These are phyloP conservation scores for Lepidium sativum DNA, from an alignment of 345 rosid species.

Conservation along the genomic window DNA sequence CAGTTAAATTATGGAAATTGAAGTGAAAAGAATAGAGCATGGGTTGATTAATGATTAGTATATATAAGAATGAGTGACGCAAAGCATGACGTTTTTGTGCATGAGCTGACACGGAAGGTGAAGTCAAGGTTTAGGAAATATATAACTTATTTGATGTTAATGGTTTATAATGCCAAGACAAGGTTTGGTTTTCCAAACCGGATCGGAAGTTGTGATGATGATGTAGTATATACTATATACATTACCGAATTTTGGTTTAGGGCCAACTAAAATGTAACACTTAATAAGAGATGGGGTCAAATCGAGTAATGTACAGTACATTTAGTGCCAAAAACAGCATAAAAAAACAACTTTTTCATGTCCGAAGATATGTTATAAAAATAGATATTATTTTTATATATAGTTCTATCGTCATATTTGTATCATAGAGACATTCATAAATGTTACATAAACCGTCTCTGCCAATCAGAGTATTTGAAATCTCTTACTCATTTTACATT, in stretches of 20 bases:
- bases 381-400: background rate
- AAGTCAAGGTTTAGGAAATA: conserved; percentile 6
- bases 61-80: conserved; percentile 5
- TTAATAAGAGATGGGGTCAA: conserved; percentile 14
- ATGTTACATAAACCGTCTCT: no score
- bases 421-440: background rate
- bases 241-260: background rate
- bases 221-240: background rate
- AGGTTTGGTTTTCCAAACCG: conserved; percentile 22
- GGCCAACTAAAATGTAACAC: background rate
- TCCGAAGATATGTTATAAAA: conserved; percentile 13
- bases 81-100: conserved; percentile 18
- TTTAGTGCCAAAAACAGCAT: conserved; percentile 17
- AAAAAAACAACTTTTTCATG: background rate
- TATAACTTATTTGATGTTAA: background rate
- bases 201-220: background rate
- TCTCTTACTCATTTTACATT: no score
- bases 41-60: background rate
- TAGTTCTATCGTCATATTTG: background rate
- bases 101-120: background rate
- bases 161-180: conserved; percentile 17
- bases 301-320: conserved; percentile 10
- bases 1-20: background rate
- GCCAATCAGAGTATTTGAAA: no score
- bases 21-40: background rate